phyloP scores from a whole-genome alignment of 1,284 basidiomycete species.

The Sanghuangporus weigelae region DNA sequence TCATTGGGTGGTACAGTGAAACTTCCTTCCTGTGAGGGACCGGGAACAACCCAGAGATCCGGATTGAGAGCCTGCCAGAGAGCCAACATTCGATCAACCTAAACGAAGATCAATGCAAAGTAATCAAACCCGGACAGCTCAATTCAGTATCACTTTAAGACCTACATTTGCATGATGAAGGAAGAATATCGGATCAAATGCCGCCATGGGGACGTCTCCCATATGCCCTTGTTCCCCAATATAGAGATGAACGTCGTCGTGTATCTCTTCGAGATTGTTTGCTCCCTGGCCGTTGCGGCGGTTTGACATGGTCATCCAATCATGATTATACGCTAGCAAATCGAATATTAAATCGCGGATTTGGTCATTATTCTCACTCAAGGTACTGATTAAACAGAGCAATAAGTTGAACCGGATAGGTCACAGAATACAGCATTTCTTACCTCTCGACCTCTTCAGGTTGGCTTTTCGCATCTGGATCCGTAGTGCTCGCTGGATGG shows the following conservation, averaged over 20 bases:
- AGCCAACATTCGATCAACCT: conserved; percentile 39
- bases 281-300: no score
- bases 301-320: no score
- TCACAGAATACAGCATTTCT: no score
- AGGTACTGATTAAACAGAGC: no score
- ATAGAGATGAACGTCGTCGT: conserved; percentile 40
- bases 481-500: conserved; percentile 27
- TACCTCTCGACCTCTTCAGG: conserved; percentile 5
- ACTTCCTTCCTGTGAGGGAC: conserved; percentile 29
- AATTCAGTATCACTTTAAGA: background rate
- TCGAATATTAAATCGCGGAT: no score
- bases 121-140: background rate
- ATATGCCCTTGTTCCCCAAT: conserved; percentile 43
- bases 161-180: conserved; percentile 37
- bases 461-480: conserved; percentile 27
- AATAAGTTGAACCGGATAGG: no score
- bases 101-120: background rate
- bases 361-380: no score
- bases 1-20: background rate
- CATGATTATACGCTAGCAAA: no score
- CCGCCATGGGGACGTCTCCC: conserved; percentile 33
- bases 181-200: conserved; percentile 46
- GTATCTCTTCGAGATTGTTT: conserved; percentile 41
- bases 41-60: conserved; percentile 31
- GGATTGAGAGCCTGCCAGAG: conserved; percentile 40